A percentile compares a stretch with the other conserved stretches of the same genome.
These are phyloP conservation scores for Picochlorum sp. DNA, from an alignment of 139 green algal species.

Conservation along the genomic window DNA sequence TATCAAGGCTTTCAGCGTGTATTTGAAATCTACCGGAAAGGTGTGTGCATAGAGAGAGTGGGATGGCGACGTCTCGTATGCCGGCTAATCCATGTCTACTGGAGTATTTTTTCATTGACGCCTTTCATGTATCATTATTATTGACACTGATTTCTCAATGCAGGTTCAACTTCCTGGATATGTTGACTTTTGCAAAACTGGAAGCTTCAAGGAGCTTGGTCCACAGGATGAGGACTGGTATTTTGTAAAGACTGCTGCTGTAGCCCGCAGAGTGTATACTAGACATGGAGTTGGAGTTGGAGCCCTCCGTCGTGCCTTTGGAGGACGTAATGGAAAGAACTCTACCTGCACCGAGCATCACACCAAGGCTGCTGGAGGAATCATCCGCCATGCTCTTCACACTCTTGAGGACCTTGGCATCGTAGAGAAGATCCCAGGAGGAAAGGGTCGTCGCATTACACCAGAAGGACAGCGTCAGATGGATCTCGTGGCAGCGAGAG, in stretches of 20 bases:
- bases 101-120: no score
- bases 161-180: constrained; percentile 90
- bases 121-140: no score
- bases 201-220: constrained; percentile 88
- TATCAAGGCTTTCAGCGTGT: constrained; percentile 85
- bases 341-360: constrained; percentile 45
- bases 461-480: constrained; percentile 54
- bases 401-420: constrained; percentile 48
- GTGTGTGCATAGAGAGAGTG: constrained; percentile 29
- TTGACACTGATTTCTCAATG: no score
- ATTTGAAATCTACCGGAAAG: constrained; percentile 97
- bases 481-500: constrained; percentile 33
- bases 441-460: constrained; percentile 80
- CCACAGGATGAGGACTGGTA: constrained; percentile 98
- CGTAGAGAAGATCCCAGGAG: constrained; percentile 48
- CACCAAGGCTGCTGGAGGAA: constrained; percentile 57
- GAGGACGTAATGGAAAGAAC: constrained; percentile 62
- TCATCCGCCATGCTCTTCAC: constrained; percentile 48
- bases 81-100: not conserved
- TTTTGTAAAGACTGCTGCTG: constrained; percentile 90
- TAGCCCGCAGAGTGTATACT: constrained; percentile 92
- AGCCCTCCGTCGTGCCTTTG: constrained; percentile 81
- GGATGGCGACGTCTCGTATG: not conserved
- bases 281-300: constrained; percentile 83
- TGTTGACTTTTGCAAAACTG: constrained; percentile 97